A percentile compares a stretch with the other conserved stretches of the same genome.
phyloP scores from a whole-genome alignment of 805 yeast species.

The Ogataea dorogensis region DNA sequence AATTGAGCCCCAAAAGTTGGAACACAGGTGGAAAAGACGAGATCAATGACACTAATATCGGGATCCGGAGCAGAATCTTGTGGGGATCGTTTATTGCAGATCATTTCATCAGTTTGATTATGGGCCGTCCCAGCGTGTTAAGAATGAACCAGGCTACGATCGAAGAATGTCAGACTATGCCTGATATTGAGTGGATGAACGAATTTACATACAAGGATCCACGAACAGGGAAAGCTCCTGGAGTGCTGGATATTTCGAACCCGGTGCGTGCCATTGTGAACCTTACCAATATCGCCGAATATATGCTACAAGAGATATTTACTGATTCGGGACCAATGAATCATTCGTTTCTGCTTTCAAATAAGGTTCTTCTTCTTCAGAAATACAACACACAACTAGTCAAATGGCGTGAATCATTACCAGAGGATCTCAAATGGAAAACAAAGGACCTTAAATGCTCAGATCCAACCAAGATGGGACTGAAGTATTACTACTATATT shows the following conservation, averaged over 20 bases:
- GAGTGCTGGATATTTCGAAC: slow-evolving; percentile 12
- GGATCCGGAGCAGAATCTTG: slow-evolving; percentile 56
- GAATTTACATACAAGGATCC: slow-evolving; percentile 45
- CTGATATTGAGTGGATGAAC: slow-evolving; percentile 62
- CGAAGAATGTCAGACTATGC: slow-evolving; percentile 56
- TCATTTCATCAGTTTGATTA: slow-evolving; percentile 56
- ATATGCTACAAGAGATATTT: slow-evolving; percentile 44
- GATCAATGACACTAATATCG: slow-evolving; percentile 49
- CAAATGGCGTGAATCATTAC: slow-evolving; percentile 50
- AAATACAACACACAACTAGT: slow-evolving; percentile 45
- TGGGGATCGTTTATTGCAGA: slow-evolving; percentile 70
- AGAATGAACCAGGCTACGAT: slow-evolving; percentile 59
- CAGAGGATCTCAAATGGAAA: slow-evolving; percentile 50
- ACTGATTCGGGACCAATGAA: slow-evolving; percentile 15
- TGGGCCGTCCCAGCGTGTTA: slow-evolving; percentile 58
- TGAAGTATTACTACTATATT: slow-evolving; percentile 58
- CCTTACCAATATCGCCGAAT: slow-evolving; percentile 44
- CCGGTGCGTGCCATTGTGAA: slow-evolving; percentile 44
- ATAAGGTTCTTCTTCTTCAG: slow-evolving; percentile 17
- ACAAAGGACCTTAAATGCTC: slow-evolving; percentile 41
- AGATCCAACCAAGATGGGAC: slow-evolving; percentile 51
- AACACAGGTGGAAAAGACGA: slow-evolving; percentile 36
- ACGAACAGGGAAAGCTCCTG: slow-evolving; percentile 1
- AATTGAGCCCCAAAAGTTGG: slow-evolving; percentile 62
- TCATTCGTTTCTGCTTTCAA: slow-evolving; percentile 2